Conservation (phyloP, 257 asterid species). For the Forsythia suspensa region DNA sequence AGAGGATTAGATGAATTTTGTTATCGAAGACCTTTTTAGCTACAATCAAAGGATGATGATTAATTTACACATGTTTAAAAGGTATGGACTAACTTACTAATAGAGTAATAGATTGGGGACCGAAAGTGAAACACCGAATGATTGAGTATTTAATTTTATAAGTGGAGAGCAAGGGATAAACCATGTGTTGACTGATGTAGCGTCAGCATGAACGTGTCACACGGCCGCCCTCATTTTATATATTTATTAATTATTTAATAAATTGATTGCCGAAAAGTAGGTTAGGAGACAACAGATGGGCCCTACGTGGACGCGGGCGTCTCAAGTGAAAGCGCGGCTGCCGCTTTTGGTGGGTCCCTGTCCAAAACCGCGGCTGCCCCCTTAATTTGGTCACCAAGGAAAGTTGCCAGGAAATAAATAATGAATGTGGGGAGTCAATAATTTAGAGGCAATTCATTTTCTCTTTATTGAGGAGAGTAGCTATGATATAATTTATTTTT, state of each 20-base stretch:
- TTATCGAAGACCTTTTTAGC: no score
- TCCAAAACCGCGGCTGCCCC: neutral
- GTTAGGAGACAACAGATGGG: conserved; percentile 4
- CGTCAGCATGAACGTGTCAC: neutral
- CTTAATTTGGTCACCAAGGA: neutral
- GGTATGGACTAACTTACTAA: neutral
- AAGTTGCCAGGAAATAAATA: neutral
- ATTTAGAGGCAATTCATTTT: neutral
- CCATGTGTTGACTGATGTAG: neutral
- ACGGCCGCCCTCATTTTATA: neutral
- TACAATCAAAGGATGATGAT: no score
- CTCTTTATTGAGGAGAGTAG: neutral
- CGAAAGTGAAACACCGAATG: neutral
- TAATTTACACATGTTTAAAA: no score
- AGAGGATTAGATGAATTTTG: no score
- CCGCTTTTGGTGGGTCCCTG: conserved; percentile 32
- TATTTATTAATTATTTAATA: neutral
- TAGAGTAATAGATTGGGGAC: neutral
- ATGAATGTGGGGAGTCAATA: neutral
- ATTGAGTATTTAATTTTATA: neutral
- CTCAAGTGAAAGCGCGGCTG: conserved; percentile 16
- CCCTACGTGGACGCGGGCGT: conserved; percentile 17
- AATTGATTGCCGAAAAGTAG: neutral
- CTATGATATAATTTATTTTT: neutral
- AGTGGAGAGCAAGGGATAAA: neutral